phyloP scores from a whole-genome alignment of 208 protist species.

The Wallacemonas sp. region DNA sequence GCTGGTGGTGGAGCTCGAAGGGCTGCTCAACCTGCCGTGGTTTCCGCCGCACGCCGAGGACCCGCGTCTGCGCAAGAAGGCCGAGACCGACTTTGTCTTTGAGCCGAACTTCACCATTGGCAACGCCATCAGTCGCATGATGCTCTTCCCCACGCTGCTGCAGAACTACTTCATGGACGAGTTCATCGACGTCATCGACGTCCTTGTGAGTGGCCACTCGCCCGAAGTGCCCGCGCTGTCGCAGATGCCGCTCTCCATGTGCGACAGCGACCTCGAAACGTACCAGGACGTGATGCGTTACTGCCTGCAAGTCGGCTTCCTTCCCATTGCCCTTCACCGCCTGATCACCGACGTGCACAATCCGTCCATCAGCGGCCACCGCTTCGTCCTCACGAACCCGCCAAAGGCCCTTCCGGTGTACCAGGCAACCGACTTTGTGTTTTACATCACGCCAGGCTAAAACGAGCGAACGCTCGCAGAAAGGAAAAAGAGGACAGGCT shows the following conservation, averaged over 20 bases:
- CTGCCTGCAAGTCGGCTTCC: constrained; percentile 61
- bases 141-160: constrained; percentile 74
- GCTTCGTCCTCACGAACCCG: constrained; percentile 83
- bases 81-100: constrained; percentile 77
- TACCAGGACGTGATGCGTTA: constrained; percentile 78
- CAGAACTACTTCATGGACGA: constrained; percentile 83
- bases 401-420: constrained; percentile 56
- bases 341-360: constrained; percentile 59
- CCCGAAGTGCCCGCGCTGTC: constrained; percentile 60
- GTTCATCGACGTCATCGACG: constrained; percentile 79
- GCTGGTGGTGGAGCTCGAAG: constrained; percentile 79
- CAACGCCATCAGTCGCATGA: constrained; percentile 78
- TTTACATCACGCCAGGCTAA: constrained; percentile 66
- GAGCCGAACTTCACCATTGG: constrained; percentile 86
- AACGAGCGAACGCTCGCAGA: neutral
- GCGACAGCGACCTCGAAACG: constrained; percentile 53
- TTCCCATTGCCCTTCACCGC: constrained; percentile 76
- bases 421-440: constrained; percentile 60
- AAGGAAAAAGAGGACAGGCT: too few species aligned
- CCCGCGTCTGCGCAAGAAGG: constrained; percentile 51
- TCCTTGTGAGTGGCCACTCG: constrained; percentile 70
- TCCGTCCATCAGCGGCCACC: constrained; percentile 66
- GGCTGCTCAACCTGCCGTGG: constrained; percentile 64
- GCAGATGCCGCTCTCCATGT: constrained; percentile 52
- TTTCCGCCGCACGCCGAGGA: constrained; percentile 79